Conservation (phyloP, 768 basidiomycete species). For the Boletus eberwhitei region DNA sequence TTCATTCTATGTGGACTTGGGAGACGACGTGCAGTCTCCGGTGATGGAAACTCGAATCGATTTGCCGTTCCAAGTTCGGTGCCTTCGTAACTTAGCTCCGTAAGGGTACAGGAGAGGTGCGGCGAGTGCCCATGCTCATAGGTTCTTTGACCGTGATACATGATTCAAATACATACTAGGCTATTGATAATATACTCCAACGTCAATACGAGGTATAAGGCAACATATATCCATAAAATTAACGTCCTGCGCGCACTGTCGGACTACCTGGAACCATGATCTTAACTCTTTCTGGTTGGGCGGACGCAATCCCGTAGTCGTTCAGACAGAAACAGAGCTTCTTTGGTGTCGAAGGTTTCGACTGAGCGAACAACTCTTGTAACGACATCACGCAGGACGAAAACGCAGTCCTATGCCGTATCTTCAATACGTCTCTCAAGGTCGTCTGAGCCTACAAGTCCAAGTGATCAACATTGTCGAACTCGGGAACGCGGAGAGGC, state of each 20-base stretch:
- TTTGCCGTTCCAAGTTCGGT: neutral
- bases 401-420: constrained; percentile 8
- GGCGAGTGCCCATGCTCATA: neutral
- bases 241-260: constrained; percentile 17
- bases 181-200: constrained; percentile 10
- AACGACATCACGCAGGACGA: constrained; percentile 16
- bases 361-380: constrained; percentile 21
- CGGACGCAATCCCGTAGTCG: neutral
- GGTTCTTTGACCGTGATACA: neutral
- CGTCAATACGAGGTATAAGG: constrained; percentile 6
- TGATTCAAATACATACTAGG: constrained; percentile 11
- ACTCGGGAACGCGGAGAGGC: neutral
- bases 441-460: constrained; percentile 17
- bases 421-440: constrained; percentile 11
- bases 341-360: constrained; percentile 6
- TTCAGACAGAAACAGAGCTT: constrained; percentile 7
- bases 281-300: constrained; percentile 10
- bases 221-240: constrained; percentile 11
- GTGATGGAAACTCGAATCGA: neutral
- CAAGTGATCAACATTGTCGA: constrained; percentile 1
- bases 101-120: neutral
- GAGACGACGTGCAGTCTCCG: neutral
- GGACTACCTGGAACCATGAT: constrained; percentile 22
- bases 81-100: neutral
- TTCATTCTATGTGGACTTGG: neutral